A percentile compares a stretch with the other conserved stretches of the same genome.
phyloP scores from a whole-genome alignment of 345 rosid genomes.

The Psidium friedrichsthalianum region DNA sequence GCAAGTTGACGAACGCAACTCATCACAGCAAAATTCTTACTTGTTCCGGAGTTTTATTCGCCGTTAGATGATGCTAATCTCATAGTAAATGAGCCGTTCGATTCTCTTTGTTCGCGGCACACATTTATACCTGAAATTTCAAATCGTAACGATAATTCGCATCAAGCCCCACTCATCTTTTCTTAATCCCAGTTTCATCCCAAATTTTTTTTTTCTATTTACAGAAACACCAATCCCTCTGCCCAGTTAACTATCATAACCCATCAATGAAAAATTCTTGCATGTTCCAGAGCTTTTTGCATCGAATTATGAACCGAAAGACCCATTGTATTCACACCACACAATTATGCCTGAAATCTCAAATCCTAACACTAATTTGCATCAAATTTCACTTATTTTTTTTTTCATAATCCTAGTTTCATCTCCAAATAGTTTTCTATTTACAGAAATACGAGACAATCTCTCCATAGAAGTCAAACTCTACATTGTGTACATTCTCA shows the following conservation, averaged over 20 bases:
- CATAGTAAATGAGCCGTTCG: not conserved
- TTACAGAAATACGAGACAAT: rapidly evolving
- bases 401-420: not conserved
- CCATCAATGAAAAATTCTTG: not conserved
- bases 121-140: not conserved
- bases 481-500: not conserved
- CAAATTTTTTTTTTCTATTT: not conserved
- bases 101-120: not conserved
- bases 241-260: not conserved
- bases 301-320: not conserved
- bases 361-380: not conserved
- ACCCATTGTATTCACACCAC: not conserved
- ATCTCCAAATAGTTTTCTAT: not conserved
- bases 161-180: not conserved
- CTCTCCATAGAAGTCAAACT: not conserved
- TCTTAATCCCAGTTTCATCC: not conserved
- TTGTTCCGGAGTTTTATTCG: not conserved
- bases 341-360: not conserved
- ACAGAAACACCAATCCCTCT: not conserved
- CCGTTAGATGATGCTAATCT: not conserved
- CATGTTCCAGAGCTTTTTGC: not conserved
- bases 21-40: no score
- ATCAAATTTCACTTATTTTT: not conserved
- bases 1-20: no score
- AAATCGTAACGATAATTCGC: not conserved